Conservation (phyloP, 768 basidiomycete genomes). For the Floccularia luteovirens region DNA sequence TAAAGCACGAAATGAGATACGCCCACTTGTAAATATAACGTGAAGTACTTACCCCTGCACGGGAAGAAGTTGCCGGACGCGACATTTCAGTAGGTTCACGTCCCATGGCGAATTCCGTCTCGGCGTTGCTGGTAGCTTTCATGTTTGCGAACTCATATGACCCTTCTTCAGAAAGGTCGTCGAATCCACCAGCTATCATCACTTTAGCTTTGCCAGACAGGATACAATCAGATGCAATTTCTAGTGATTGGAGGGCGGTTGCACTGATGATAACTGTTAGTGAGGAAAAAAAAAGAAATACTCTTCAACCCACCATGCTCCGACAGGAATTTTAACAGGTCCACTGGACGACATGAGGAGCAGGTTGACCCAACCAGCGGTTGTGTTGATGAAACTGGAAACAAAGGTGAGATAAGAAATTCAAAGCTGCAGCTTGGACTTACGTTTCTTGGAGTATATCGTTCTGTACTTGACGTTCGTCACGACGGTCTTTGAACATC, state of each 20-base stretch:
- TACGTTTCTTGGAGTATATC: conserved; percentile 98
- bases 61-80: conserved; percentile 91
- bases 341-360: conserved; percentile 93
- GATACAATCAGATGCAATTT: conserved; percentile 96
- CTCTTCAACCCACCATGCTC: conserved; percentile 75
- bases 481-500: conserved; percentile 99
- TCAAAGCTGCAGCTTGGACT: conserved; percentile 20
- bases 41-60: conserved; percentile 69
- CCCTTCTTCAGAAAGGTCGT: conserved; percentile 97
- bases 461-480: conserved; percentile 97
- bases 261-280: conserved; percentile 42
- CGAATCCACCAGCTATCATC: conserved; percentile 98
- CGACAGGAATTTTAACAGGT: conserved; percentile 98
- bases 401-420: conserved; percentile 1
- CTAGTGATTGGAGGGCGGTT: conserved; percentile 94
- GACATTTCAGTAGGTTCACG: conserved; percentile 99
- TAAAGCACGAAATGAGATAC: conserved; percentile 14
- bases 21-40: conserved; percentile 7
- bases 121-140: conserved; percentile 97
- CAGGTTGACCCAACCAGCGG: conserved; percentile 96
- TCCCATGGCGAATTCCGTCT: conserved; percentile 97
- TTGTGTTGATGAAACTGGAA: conserved; percentile 93
- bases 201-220: conserved; percentile 95
- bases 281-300: conserved; percentile 4
- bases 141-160: conserved; percentile 99